These are phyloP conservation scores for Xylona heveae DNA, from an alignment of 495 filamentous ascomycete species.

Conservation along the genomic window DNA sequence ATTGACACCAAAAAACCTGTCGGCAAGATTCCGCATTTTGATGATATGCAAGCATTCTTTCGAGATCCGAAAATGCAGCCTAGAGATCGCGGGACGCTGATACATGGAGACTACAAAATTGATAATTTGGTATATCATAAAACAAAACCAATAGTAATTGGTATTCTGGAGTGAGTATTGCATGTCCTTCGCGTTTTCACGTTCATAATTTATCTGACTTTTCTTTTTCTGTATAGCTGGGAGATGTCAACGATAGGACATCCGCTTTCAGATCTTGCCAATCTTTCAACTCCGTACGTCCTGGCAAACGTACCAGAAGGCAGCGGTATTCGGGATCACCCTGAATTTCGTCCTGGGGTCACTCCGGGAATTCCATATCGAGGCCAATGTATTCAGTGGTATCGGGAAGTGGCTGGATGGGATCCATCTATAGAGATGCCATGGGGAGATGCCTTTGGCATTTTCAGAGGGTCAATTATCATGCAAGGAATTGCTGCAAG, in stretches of 20 bases:
- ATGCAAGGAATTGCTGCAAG: constrained; percentile 88
- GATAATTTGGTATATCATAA: constrained; percentile 91
- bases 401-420: constrained; percentile 50
- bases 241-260: constrained; percentile 95
- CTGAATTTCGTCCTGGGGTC: constrained; percentile 3
- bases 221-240: constrained; percentile 32
- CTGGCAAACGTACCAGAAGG: too few species aligned
- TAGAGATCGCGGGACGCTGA: constrained; percentile 49
- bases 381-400: constrained; percentile 54
- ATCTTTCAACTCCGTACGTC: constrained; percentile 48
- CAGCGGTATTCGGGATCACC: constrained; percentile 8
- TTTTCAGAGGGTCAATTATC: constrained; percentile 48
- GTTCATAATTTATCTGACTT: neutral
- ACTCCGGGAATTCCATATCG: constrained; percentile 37
- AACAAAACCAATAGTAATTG: constrained; percentile 73
- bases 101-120: constrained; percentile 97
- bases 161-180: constrained; percentile 71
- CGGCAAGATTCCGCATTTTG: constrained; percentile 62
- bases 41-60: constrained; percentile 66
- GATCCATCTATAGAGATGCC: constrained; percentile 30
- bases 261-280: constrained; percentile 71
- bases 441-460: constrained; percentile 50
- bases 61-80: constrained; percentile 43
- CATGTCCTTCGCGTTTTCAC: neutral
- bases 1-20: constrained; percentile 54